Percentiles rank a stretch among this genome's conserved stretches.
Evolutionary conservation across 2,329 filamentous ascomycete genomes (phyloP).

Genomic region (Fusarium sp.): DNA sequence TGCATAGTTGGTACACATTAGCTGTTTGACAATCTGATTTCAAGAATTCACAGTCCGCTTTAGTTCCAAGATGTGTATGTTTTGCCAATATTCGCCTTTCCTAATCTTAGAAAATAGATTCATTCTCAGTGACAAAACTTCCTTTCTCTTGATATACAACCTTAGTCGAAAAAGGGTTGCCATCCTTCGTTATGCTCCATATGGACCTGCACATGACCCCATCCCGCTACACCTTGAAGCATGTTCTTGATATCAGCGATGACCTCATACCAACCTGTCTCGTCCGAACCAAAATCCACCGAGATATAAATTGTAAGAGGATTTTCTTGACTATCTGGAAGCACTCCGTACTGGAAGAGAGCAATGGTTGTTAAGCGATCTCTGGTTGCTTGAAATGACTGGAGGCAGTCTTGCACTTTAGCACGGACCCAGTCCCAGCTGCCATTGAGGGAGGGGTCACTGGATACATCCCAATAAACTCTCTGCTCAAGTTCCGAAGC

Average conservation of each 20-base stretch:
- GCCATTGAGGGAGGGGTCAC: rapidly evolving
- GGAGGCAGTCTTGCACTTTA: background rate
- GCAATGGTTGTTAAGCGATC: background rate
- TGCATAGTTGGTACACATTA: background rate
- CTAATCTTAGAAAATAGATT: too few relatives aligned
- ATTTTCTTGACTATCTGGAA: background rate
- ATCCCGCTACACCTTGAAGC: background rate
- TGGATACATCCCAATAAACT: background rate
- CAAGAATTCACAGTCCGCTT: background rate
- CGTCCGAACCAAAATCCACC: background rate
- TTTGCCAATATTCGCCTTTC: too few relatives aligned
- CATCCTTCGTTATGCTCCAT: background rate
- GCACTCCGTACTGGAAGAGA: background rate
- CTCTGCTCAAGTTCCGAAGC: background rate
- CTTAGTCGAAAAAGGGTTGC: background rate
- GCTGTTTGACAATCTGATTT: background rate
- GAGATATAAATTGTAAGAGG: conserved; percentile 3
- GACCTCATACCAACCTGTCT: background rate
- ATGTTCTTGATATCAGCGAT: background rate
- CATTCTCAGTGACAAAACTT: background rate
- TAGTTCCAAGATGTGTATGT: too few relatives aligned
- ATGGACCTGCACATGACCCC: background rate
- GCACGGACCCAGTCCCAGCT: background rate
- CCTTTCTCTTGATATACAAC: rapidly evolving
- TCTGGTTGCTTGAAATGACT: background rate